Conservation (phyloP, 176 grass and related monocot genomes). For the Alloteropsis semialata region DNA sequence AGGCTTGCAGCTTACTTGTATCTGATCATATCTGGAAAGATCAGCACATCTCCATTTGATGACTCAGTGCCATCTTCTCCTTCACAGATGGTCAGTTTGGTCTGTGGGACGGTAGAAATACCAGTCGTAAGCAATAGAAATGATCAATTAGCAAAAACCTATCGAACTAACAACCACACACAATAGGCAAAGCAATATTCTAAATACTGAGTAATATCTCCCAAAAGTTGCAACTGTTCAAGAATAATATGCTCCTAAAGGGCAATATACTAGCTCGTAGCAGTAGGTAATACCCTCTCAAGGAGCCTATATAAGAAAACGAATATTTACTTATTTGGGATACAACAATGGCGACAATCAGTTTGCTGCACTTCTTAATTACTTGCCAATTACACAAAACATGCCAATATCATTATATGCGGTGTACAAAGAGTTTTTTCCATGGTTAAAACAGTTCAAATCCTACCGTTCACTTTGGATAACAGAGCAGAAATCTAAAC, state of each 20-base stretch:
- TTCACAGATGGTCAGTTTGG: constrained; percentile 92
- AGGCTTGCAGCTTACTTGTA: constrained; percentile 68
- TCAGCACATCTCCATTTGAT: constrained; percentile 91
- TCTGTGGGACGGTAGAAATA: constrained; percentile 43
- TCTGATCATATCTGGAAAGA: constrained; percentile 99
- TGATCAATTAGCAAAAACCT: neutral
- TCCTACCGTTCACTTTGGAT: neutral
- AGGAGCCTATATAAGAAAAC: neutral
- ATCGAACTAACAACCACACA: neutral
- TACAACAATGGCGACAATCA: neutral
- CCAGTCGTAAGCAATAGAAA: constrained; percentile 25
- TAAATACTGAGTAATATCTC: neutral
- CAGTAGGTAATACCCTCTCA: neutral
- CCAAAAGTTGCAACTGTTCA: neutral
- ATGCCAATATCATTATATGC: neutral
- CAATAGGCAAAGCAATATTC: neutral
- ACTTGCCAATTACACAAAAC: neutral
- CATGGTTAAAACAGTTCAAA: neutral
- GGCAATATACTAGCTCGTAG: neutral
- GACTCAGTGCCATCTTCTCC: constrained; percentile 85
- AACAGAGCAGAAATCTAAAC: neutral
- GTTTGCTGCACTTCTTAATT: neutral
- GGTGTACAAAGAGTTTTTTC: neutral
- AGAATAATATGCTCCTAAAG: neutral
- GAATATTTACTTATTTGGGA: neutral